Evolutionary conservation across 768 basidiomycete genomes (phyloP), one percentile per base, ranked within the genome.

Genomic region (Cyclocybe aegerita): DNA sequence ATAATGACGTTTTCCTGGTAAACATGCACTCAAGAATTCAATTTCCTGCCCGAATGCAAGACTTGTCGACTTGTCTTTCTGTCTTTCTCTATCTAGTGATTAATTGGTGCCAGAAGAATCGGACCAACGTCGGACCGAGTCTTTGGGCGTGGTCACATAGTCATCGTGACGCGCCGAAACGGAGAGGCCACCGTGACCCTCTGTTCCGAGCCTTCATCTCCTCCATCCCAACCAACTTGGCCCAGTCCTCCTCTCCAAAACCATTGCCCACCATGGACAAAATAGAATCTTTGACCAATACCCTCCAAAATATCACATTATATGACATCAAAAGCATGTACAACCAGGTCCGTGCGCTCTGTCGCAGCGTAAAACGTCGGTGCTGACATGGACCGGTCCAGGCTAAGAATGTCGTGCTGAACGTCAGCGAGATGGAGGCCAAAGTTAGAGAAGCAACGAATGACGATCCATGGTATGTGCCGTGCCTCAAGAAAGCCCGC

Each of bases 381-480:
- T 33, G 29, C 33, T 65, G 62, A 62, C 60, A 48, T 36, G 34
- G 45, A 37, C 31, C 35, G 32, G 37, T 38, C 38, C 53, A 94
- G 90, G 96, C 96, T 29, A 96, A 93, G 76, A 97, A 97, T 69
- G 85, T 93, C 53, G 95, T 98, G 14, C 79, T 99, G 60, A 98
- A 98, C 71, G 79, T 98, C 53, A 92, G 88, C 60, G 96, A 98
- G 73, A 96, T 91, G 83, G 96, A 99, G 69, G 90, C 89, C 7
- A 98, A 97, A 72, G 96, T 98, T 12, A 78, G 83, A 56, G 96
- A 98, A 53, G 97, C 96, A 1, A 99, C 97, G 0, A 98, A 98
- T 53, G 94, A 98, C 60, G 97, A 99, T 56, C 88, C 97, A 49
- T 99, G 97, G 96, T 97, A 65, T 58, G 83, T 71, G n/a, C n/a